Base-by-base conservation (phyloP, 768 basidiomycete genomes). In the Podaxis sp. region DNA sequence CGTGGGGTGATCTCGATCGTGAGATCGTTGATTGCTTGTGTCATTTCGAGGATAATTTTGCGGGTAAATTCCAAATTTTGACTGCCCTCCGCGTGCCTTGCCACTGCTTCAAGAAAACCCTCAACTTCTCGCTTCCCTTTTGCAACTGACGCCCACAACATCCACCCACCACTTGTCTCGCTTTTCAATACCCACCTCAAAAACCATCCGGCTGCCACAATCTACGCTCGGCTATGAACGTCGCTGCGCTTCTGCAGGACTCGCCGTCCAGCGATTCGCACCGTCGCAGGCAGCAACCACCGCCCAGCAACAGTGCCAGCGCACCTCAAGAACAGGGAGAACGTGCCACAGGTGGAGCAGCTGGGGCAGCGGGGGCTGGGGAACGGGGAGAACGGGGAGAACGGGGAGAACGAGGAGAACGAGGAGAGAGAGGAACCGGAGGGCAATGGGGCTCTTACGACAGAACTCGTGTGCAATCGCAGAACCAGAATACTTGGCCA, bases 1-100 rank as follows among this genome's bases (percentile, higher is more conserved):
- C 61, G 61, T 63, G 61, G 61, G 61, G 61, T 63, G 63, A 64
- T 66, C 65, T 66, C 66, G 63, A 66, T 66, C 65, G 63, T 66
- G 66, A 64, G 66, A 67, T 67, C 66, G 66, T 52, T 63, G 61
- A 63, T 63, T 63, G 54, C 61, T 63, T 63, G 61, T 63, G 61
- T 63, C 61, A 63, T 63, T 57, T 63, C 61, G 61, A 63, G 61
- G 54, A 63, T 63, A 63, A 63, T 63, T 63, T 61, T 64, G 64
- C 53, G 52, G 63, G 56, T 52, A 64, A 61, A 56, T 54, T 66
- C 53, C 62, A 61, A 55, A 64, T 67, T 63, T 64, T 60, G 65
- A 61, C 62, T 56, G 49, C 44, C 57, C 48, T 63, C 64, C 61
- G 64, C 64, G 59, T 65, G 61, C 62, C 58, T 65, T 63, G 53